Evolutionary conservation across 805 yeast species (phyloP).

Genomic region (Clavispora vitiphila): DNA sequence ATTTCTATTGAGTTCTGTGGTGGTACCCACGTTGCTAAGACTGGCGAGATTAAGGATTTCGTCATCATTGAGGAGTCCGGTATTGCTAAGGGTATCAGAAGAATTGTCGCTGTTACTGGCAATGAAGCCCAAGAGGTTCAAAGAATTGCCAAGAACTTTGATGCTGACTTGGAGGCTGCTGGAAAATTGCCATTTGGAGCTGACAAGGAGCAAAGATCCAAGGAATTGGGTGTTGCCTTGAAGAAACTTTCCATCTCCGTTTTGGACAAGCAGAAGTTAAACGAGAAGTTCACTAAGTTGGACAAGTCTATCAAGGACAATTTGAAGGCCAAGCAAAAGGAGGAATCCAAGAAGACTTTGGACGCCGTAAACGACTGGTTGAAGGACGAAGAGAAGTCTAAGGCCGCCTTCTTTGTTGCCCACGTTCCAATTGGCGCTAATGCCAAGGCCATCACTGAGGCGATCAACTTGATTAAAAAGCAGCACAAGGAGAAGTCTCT

Average conservation of each 20-base stretch:
- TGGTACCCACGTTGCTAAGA: slow-evolving; percentile 93
- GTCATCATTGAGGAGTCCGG: slow-evolving; percentile 92
- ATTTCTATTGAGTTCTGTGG: slow-evolving; percentile 96
- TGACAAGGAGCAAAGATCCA: slow-evolving; percentile 73
- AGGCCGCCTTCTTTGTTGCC: slow-evolving; percentile 56
- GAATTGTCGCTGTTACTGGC: slow-evolving; percentile 97
- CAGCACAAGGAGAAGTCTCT: slow-evolving; percentile 69
- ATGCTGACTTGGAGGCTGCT: slow-evolving; percentile 52
- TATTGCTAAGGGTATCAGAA: slow-evolving; percentile 97
- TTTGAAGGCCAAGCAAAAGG: slow-evolving; percentile 80
- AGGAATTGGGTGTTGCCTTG: slow-evolving; percentile 77
- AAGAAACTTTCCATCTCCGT: slow-evolving; percentile 82
- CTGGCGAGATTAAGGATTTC: slow-evolving; percentile 89
- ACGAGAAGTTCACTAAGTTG: slow-evolving; percentile 65
- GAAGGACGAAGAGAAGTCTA: slow-evolving; percentile 38
- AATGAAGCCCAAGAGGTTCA: slow-evolving; percentile 87
- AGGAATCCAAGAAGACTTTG: slow-evolving; percentile 74
- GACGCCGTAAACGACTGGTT: slow-evolving; percentile 74
- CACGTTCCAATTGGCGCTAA: slow-evolving; percentile 69
- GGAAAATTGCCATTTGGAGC: slow-evolving; percentile 66
- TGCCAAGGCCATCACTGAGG: slow-evolving; percentile 93
- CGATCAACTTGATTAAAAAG: slow-evolving; percentile 76
- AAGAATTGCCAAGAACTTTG: slow-evolving; percentile 72
- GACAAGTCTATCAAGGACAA: slow-evolving; percentile 89
- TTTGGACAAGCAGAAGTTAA: slow-evolving; percentile 69